These are phyloP conservation scores for Monosporascus ibericus DNA, from an alignment of 2,329 filamentous ascomycete genomes.

Conservation along the genomic window DNA sequence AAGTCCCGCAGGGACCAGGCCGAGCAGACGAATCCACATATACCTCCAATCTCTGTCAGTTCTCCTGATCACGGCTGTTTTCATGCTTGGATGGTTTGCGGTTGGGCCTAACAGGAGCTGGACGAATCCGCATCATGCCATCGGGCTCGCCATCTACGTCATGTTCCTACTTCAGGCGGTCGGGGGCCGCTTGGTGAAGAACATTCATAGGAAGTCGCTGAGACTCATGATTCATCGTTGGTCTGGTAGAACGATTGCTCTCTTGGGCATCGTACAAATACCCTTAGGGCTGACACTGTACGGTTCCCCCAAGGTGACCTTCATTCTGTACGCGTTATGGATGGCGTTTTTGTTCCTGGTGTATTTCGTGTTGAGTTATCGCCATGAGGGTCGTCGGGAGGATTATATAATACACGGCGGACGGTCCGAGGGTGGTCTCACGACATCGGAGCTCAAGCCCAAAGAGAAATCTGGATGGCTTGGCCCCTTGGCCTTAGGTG, in stretches of 20 bases:
- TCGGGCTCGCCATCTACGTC: constrained; percentile 72
- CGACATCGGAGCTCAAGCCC: constrained; percentile 25
- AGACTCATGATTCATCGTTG: constrained; percentile 75
- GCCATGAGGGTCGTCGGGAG: constrained; percentile 49
- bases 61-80: constrained; percentile 61
- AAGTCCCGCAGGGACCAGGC: constrained; percentile 42
- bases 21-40: constrained; percentile 63
- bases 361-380: constrained; percentile 77
- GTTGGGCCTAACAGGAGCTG: constrained; percentile 66
- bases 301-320: constrained; percentile 78
- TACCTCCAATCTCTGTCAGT: constrained; percentile 67
- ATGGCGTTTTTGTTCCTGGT: constrained; percentile 64
- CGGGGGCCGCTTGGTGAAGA: constrained; percentile 58
- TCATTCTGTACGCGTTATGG: constrained; percentile 80
- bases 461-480: constrained; percentile 43
- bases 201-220: constrained; percentile 43
- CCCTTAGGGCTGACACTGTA: constrained; percentile 87
- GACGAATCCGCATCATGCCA: constrained; percentile 80
- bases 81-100: constrained; percentile 71
- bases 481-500: constrained; percentile 46
- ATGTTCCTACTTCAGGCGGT: constrained; percentile 66
- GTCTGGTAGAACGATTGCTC: constrained; percentile 69
- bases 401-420: constrained; percentile 51
- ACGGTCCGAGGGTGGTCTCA: constrained; percentile 40
- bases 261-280: constrained; percentile 82